A percentile compares a stretch with the other conserved stretches of the same genome.
These are phyloP conservation scores for Dipteronia sinensis DNA, from an alignment of 345 rosid species.

Conservation along the genomic window DNA sequence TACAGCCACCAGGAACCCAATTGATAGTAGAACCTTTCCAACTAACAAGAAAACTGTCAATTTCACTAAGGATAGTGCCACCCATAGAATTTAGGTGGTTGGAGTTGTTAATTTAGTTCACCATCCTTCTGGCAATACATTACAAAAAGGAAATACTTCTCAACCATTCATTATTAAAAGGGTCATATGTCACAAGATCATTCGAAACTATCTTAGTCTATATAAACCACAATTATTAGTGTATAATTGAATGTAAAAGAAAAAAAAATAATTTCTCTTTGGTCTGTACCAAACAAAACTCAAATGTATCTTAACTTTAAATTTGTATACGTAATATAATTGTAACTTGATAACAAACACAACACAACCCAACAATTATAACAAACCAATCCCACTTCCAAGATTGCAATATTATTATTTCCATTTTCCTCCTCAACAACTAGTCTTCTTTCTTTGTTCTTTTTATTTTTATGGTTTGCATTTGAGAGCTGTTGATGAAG, in stretches of 20 bases:
- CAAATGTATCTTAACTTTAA: constrained; percentile 24
- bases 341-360: constrained; percentile 44
- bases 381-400: constrained; percentile 22
- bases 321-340: constrained; percentile 27
- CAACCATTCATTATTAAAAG: too few relatives aligned
- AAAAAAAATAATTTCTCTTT: neutral
- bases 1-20: too few relatives aligned
- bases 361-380: constrained; percentile 40
- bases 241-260: neutral
- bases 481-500: constrained; percentile 17
- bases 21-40: too few relatives aligned
- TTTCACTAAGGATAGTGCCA: too few relatives aligned
- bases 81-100: too few relatives aligned
- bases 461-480: neutral
- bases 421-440: constrained; percentile 1
- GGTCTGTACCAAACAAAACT: constrained; percentile 26
- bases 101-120: too few relatives aligned
- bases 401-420: constrained; percentile 9
- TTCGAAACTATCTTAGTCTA: neutral
- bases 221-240: neutral
- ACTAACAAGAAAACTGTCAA: too few relatives aligned
- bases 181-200: too few relatives aligned
- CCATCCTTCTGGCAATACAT: too few relatives aligned
- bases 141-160: too few relatives aligned
- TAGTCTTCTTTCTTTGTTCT: neutral